Conservation (phyloP, 108 stramenopile species). For the Discostella pseudostelligera region DNA sequence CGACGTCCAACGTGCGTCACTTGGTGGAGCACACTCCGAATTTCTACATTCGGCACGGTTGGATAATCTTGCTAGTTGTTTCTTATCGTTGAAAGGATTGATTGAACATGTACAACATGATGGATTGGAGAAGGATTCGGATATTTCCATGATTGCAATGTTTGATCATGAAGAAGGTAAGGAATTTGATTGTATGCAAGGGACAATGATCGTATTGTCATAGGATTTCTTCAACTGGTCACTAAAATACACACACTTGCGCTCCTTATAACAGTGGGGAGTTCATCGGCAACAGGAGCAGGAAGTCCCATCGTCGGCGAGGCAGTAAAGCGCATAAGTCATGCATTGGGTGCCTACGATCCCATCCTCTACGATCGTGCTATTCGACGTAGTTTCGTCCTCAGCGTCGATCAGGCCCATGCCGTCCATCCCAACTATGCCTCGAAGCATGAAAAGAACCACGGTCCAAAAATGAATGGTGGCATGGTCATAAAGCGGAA, state of each 20-base stretch:
- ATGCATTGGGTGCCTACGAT: slow-evolving; percentile 43
- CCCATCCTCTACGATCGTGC: slow-evolving; percentile 38
- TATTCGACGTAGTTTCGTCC: slow-evolving; percentile 59
- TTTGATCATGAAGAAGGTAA: slow-evolving; percentile 96
- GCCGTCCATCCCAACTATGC: slow-evolving; percentile 97
- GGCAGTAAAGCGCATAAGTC: slow-evolving; percentile 69
- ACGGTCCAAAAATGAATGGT: slow-evolving; percentile 90
- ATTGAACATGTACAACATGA: slow-evolving; percentile 55
- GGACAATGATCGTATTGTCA: too few relatives aligned
- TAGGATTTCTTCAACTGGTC: too few relatives aligned
- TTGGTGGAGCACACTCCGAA: slow-evolving; percentile 87
- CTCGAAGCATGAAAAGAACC: slow-evolving; percentile 89
- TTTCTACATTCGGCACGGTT: slow-evolving; percentile 92
- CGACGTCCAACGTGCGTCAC: slow-evolving; percentile 86
- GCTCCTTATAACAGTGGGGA: slow-evolving; percentile 55
- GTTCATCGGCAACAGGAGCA: slow-evolving; percentile 74
- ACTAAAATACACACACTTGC: not conserved
- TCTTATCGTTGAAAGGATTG: slow-evolving; percentile 74
- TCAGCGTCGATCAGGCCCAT: slow-evolving; percentile 94
- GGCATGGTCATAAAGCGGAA: slow-evolving; percentile 99
- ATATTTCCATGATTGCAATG: slow-evolving; percentile 84
- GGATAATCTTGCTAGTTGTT: slow-evolving; percentile 95
- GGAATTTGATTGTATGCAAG: too few relatives aligned
- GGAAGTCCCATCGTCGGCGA: slow-evolving; percentile 85
- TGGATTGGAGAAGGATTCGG: slow-evolving; percentile 52